These are phyloP conservation scores for Gastrolobium villosum DNA, from an alignment of 306 rosid genomes.

Conservation along the genomic window DNA sequence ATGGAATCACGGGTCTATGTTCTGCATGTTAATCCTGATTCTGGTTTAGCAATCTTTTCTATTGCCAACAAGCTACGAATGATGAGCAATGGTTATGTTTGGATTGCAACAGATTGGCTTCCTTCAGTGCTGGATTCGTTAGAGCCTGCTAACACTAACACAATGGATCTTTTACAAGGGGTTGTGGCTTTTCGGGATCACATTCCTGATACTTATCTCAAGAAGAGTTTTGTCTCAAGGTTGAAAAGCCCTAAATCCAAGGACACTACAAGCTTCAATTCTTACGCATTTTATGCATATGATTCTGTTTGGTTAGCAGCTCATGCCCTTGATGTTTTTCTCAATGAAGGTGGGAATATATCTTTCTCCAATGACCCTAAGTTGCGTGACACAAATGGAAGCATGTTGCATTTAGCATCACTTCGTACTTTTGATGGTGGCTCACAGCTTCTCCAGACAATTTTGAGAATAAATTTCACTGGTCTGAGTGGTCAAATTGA, in stretches of 20 bases:
- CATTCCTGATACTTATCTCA: slow-evolving; percentile 67
- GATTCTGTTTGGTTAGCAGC: slow-evolving; percentile 92
- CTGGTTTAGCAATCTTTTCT: slow-evolving; percentile 71
- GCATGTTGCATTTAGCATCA: slow-evolving; percentile 61
- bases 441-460: slow-evolving; percentile 61
- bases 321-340: slow-evolving; percentile 70
- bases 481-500: slow-evolving; percentile 78
- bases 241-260: slow-evolving; percentile 56
- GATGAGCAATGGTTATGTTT: slow-evolving; percentile 74
- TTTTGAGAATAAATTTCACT: slow-evolving; percentile 67
- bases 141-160: slow-evolving; percentile 48
- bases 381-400: slow-evolving; percentile 61
- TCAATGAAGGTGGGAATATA: slow-evolving; percentile 72
- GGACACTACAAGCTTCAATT: slow-evolving; percentile 63
- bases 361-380: slow-evolving; percentile 82
- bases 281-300: slow-evolving; percentile 88
- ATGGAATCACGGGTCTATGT: slow-evolving; percentile 89
- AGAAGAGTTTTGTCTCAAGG: slow-evolving; percentile 58
- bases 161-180: slow-evolving; percentile 73
- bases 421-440: slow-evolving; percentile 77
- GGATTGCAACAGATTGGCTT: slow-evolving; percentile 97
- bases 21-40: slow-evolving; percentile 88
- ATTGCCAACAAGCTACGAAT: slow-evolving; percentile 70
- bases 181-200: slow-evolving; percentile 87
- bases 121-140: slow-evolving; percentile 76